These are phyloP conservation scores for Eutrema heterophyllum DNA, from an alignment of 345 rosid species.

Conservation along the genomic window DNA sequence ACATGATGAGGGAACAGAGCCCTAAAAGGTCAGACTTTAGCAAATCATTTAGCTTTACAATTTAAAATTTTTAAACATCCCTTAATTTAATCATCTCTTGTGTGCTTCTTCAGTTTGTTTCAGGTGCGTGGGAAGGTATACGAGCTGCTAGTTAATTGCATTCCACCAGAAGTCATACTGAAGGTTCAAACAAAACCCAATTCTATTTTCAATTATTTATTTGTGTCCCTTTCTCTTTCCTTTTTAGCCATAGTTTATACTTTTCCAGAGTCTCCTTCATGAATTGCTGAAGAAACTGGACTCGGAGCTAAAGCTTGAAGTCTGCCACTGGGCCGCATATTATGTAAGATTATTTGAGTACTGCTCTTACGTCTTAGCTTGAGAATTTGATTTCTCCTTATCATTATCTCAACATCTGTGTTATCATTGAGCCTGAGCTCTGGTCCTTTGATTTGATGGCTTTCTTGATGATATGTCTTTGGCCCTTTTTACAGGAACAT, in stretches of 20 bases:
- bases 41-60: not conserved
- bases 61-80: not conserved
- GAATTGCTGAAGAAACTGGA: constrained; percentile 87
- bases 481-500: constrained; percentile 57
- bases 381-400: not conserved
- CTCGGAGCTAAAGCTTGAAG: constrained; percentile 88
- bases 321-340: constrained; percentile 96
- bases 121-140: constrained; percentile 90
- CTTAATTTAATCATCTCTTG: not conserved
- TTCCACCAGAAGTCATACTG: constrained; percentile 80
- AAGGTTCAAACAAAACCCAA: constrained; percentile 44
- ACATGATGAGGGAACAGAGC: constrained; percentile 93
- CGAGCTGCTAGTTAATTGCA: constrained; percentile 77
- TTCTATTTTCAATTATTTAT: not conserved
- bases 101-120: constrained; percentile 56
- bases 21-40: constrained; percentile 56
- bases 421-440: not conserved
- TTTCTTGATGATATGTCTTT: constrained; percentile 6
- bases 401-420: not conserved
- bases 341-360: constrained; percentile 49
- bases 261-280: constrained; percentile 61
- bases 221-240: not conserved
- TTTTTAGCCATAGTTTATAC: constrained; percentile 14
- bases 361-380: not conserved
- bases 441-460: constrained; percentile 9